These are phyloP conservation scores for Plasmodium knowlesi DNA, from an alignment of 169 alveolate species.

Conservation along the genomic window DNA sequence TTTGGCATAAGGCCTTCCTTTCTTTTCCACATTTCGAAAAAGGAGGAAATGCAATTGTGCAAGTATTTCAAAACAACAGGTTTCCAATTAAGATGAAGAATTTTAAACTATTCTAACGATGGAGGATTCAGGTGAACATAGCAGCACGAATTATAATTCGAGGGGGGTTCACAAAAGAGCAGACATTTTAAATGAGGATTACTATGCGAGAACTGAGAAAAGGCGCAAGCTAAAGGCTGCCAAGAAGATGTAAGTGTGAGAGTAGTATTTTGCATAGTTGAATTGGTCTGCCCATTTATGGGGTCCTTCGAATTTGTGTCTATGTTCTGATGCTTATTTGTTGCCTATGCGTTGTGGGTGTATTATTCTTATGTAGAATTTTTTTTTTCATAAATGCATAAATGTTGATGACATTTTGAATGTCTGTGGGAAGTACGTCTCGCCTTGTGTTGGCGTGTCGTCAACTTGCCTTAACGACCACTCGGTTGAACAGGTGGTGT, in stretches of 20 bases:
- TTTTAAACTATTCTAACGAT: constrained; percentile 10
- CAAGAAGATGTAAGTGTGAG: constrained; percentile 42
- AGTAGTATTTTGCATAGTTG: not conserved
- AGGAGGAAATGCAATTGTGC: not conserved
- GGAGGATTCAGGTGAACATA: constrained; percentile 32
- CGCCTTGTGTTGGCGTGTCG: not conserved
- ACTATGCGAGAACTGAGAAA: constrained; percentile 62
- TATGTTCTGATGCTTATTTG: not conserved
- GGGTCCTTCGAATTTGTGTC: not conserved
- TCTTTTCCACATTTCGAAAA: not conserved
- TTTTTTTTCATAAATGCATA: not conserved
- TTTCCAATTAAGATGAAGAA: not conserved
- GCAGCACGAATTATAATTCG: not conserved
- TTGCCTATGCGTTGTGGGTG: not conserved
- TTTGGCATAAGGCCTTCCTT: not conserved
- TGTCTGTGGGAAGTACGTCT: not conserved
- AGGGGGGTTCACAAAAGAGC: constrained; percentile 13
- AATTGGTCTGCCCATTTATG: not conserved
- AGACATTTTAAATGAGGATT: constrained; percentile 69
- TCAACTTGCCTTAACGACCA: not conserved
- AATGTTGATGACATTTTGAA: not conserved
- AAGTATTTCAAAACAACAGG: not conserved
- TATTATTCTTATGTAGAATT: not conserved
- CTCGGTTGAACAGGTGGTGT: not conserved
- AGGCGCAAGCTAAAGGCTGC: constrained; percentile 58